Conservation (phyloP, 2,329 filamentous ascomycete species). For the Drechslerella coelobrocha region DNA sequence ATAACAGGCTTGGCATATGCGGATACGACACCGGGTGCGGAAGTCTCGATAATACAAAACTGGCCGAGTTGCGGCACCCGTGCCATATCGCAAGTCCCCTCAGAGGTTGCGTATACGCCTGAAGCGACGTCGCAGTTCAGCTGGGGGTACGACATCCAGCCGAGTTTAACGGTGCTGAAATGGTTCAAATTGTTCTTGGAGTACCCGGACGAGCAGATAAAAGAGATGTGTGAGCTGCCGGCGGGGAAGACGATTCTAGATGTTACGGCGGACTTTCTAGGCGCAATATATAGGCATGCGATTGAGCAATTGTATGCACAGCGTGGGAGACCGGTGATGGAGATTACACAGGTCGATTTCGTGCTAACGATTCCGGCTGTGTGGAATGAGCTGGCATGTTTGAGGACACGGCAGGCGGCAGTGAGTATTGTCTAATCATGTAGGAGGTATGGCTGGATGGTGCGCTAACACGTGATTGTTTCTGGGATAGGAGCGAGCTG, state of each 20-base stretch:
- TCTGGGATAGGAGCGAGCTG: slow-evolving; percentile 37
- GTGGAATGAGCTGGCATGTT: slow-evolving; percentile 69
- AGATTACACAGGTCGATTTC: slow-evolving; percentile 67
- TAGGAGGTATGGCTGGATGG: neutral
- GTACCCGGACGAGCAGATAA: slow-evolving; percentile 47
- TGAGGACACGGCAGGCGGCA: slow-evolving; percentile 32
- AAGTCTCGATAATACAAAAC: slow-evolving; percentile 51
- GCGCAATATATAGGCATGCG: slow-evolving; percentile 51
- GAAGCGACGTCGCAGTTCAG: slow-evolving; percentile 34
- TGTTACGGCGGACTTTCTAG: slow-evolving; percentile 49
- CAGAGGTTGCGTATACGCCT: slow-evolving; percentile 51
- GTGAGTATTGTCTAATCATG: slow-evolving; percentile 12
- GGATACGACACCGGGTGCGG: slow-evolving; percentile 37
- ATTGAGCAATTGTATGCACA: slow-evolving; percentile 50
- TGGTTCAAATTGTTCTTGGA: slow-evolving; percentile 53
- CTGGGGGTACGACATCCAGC: slow-evolving; percentile 53
- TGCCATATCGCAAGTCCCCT: slow-evolving; percentile 49
- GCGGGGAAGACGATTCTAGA: slow-evolving; percentile 50
- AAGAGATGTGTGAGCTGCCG: slow-evolving; percentile 39
- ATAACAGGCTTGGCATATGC: slow-evolving; percentile 32
- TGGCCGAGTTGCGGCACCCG: slow-evolving; percentile 51
- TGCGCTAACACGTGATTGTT: neutral
- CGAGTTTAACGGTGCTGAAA: slow-evolving; percentile 43
- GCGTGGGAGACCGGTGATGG: slow-evolving; percentile 46
- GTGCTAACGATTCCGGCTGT: slow-evolving; percentile 81